phyloP scores from a whole-genome alignment of 345 rosid species.

The Noccaea bulbosa region DNA sequence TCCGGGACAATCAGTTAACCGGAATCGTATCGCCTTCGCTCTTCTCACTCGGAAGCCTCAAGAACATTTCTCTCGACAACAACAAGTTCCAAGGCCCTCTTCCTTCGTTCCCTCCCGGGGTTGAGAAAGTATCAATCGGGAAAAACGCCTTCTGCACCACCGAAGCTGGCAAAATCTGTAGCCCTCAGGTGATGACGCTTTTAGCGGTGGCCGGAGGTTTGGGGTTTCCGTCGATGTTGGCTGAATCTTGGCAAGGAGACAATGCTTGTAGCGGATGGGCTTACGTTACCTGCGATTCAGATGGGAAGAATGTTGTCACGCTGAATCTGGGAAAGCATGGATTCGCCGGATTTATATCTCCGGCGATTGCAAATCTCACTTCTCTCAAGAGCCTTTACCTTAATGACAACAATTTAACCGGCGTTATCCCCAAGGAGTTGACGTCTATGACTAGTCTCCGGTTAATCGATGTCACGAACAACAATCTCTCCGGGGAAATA shows the following conservation, averaged over 20 bases:
- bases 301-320: constrained; percentile 42
- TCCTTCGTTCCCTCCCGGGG: constrained; percentile 47
- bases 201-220: constrained; percentile 67
- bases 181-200: constrained; percentile 60
- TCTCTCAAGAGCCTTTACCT: constrained; percentile 54
- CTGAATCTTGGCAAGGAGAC: constrained; percentile 76
- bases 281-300: constrained; percentile 57
- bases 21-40: constrained; percentile 64
- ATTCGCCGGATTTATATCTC: constrained; percentile 66
- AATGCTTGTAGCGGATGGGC: constrained; percentile 65
- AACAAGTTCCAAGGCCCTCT: constrained; percentile 77
- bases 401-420: constrained; percentile 63
- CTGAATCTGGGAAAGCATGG: constrained; percentile 57
- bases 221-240: constrained; percentile 61
- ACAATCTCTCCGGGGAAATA: constrained; percentile 62
- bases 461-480: constrained; percentile 68
- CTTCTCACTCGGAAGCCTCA: constrained; percentile 44
- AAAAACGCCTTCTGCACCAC: constrained; percentile 53
- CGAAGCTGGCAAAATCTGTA: constrained; percentile 50
- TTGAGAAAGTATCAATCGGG: constrained; percentile 38
- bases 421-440: constrained; percentile 64
- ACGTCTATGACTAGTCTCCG: constrained; percentile 53
- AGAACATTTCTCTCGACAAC: constrained; percentile 57
- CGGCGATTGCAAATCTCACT: constrained; percentile 59
- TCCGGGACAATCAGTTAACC: constrained; percentile 73